These are phyloP conservation scores for Colletotrichum sp. DNA, from an alignment of 2,329 filamentous ascomycete genomes.

Conservation along the genomic window DNA sequence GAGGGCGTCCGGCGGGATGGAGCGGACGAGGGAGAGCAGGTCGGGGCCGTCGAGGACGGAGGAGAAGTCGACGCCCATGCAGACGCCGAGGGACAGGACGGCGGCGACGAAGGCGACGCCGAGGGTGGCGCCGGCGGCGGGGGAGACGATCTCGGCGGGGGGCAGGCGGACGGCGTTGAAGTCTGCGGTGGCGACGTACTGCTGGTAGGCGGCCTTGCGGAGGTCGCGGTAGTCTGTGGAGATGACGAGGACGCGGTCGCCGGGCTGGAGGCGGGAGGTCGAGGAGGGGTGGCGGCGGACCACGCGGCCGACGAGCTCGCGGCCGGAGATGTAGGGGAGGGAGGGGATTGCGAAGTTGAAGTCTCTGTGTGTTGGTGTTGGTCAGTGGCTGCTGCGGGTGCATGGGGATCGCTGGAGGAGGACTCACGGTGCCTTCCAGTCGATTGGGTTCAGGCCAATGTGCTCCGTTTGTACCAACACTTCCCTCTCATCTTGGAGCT, in stretches of 20 bases:
- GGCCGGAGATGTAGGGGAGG: constrained; percentile 71
- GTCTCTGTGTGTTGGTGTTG: constrained; percentile 49
- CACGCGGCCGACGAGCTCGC: constrained; percentile 72
- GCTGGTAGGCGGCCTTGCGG: constrained; percentile 74
- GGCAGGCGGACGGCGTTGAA: constrained; percentile 67
- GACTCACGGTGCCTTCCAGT: constrained; percentile 74
- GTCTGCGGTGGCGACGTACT: constrained; percentile 68
- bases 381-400: neutral
- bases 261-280: constrained; percentile 49
- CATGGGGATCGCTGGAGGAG: neutral
- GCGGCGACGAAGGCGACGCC: constrained; percentile 77
- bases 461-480: constrained; percentile 67
- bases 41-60: constrained; percentile 60
- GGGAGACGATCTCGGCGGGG: constrained; percentile 44
- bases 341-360: constrained; percentile 73
- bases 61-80: constrained; percentile 70
- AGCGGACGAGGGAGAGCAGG: constrained; percentile 55
- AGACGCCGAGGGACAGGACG: constrained; percentile 69
- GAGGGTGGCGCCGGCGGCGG: constrained; percentile 64
- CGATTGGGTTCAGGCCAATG: constrained; percentile 78
- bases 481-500: constrained; percentile 44
- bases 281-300: constrained; percentile 33
- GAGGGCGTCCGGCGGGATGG: constrained; percentile 50
- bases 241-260: constrained; percentile 67
- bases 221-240: constrained; percentile 78